Base-by-base conservation (phyloP, 257 asterid species). In the Solanum etuberosum region DNA sequence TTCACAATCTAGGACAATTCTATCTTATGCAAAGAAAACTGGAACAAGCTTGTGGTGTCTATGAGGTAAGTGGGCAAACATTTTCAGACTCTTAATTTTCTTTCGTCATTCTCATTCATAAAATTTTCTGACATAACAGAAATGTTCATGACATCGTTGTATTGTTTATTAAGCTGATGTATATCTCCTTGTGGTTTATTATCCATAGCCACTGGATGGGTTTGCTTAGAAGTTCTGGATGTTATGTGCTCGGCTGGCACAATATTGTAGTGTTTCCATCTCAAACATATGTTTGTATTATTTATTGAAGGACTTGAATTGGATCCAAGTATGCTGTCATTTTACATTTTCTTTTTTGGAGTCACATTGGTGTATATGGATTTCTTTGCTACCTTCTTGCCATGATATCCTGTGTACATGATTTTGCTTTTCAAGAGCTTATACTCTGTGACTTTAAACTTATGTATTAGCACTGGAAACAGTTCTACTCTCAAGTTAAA, bases 1-100 rank as follows among this genome's bases (percentile, higher is more conserved):
- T 95, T 91, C 98, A 94, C 92, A 97, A 97, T 92, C 94, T 97
- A 43, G 99, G 99, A 43, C 98, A 93, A 83, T 95, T 95, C 92
- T 95, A 92, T 88, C 92, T 93, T 42, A 92, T 89, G 87, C 98
- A 92, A 86, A 72, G 94, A 85, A 93, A 92, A 46, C 84, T 94
- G 89, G 98, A 94, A 87, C 90, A 93, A 76, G 96, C 99, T 86
- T 96, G 93, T 72, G 90, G 51, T 54, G 93, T 97, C 95, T 97
- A 93, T 89, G 98, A 97, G 98, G 99, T 97, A 90, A 78, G 11
- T 23, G 27, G 15, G 29, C 23, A 40, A 43, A 16, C 10, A 42
- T 78, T 25, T 78, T 15, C 27, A 18, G 31, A 65, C 67, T 16
- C 72, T 32, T 40, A 6, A 35, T 67, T 86, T 73, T 42, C 25